phyloP scores from a whole-genome alignment of 192 early-diverging fungal genomes.

The Funneliformis mosseae region DNA sequence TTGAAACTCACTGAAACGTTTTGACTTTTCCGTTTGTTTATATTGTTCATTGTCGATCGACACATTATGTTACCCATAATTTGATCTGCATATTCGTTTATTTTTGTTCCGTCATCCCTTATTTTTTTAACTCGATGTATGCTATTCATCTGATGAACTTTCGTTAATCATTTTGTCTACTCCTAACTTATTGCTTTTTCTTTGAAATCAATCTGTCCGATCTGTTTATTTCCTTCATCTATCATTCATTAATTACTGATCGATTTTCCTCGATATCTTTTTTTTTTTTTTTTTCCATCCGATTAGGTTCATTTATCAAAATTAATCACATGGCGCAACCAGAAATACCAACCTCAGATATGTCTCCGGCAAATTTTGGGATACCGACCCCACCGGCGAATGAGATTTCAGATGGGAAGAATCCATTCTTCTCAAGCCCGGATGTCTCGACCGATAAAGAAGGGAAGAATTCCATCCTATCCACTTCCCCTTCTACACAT shows the following conservation, averaged over 20 bases:
- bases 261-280: neutral
- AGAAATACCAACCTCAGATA: neutral
- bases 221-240: neutral
- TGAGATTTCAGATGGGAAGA: neutral
- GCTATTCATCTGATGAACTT: neutral
- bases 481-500: neutral
- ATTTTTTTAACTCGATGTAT: neutral
- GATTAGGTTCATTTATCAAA: neutral
- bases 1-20: too few species aligned
- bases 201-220: neutral
- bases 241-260: neutral
- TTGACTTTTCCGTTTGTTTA: too few species aligned
- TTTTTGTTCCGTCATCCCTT: too few species aligned
- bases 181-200: neutral
- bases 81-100: too few species aligned
- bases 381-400: slow-evolving; percentile 23
- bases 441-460: neutral
- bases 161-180: neutral
- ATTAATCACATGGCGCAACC: neutral
- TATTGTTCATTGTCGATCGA: too few species aligned
- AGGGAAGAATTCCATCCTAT: neutral
- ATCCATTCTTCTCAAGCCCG: neutral
- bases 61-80: too few species aligned
- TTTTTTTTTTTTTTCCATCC: neutral
- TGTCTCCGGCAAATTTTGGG: neutral